phyloP scores from a whole-genome alignment of 495 filamentous ascomycete species.

The Paragyromitra xinjiangensis region DNA sequence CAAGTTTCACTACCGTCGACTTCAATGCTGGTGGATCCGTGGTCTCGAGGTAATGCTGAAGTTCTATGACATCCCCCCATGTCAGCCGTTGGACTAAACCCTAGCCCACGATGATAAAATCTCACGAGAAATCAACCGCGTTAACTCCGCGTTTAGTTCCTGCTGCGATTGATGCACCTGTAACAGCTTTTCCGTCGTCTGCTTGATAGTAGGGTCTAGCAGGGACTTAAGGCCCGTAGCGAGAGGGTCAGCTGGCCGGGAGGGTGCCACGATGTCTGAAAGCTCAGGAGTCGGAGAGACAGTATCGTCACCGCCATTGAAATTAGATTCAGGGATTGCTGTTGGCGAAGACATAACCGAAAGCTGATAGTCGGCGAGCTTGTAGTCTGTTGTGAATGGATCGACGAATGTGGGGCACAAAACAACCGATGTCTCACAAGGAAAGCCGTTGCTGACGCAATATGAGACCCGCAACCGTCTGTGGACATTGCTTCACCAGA shows the following conservation, averaged over 20 bases:
- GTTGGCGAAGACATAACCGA: slow-evolving; percentile 47
- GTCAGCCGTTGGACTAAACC: neutral
- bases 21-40: slow-evolving; percentile 55
- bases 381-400: neutral
- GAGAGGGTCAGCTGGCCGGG: slow-evolving; percentile 49
- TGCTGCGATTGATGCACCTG: slow-evolving; percentile 55
- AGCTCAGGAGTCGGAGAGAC: slow-evolving; percentile 51
- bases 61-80: slow-evolving; percentile 28
- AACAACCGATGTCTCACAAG: neutral
- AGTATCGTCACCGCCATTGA: slow-evolving; percentile 26
- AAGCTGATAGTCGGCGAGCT: neutral
- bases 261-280: slow-evolving; percentile 36
- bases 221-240: slow-evolving; percentile 52
- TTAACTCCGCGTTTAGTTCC: slow-evolving; percentile 53
- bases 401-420: neutral
- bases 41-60: slow-evolving; percentile 55
- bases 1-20: slow-evolving; percentile 55
- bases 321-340: slow-evolving; percentile 26
- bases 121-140: slow-evolving; percentile 51
- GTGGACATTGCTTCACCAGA: slow-evolving; percentile 11
- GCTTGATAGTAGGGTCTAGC: slow-evolving; percentile 53
- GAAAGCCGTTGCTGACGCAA: neutral
- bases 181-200: slow-evolving; percentile 55
- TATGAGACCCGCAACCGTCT: neutral
- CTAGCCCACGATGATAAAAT: neutral